Base-by-base conservation (phyloP, 2,329 filamentous ascomycete genomes). In the Cercospora sp. region DNA sequence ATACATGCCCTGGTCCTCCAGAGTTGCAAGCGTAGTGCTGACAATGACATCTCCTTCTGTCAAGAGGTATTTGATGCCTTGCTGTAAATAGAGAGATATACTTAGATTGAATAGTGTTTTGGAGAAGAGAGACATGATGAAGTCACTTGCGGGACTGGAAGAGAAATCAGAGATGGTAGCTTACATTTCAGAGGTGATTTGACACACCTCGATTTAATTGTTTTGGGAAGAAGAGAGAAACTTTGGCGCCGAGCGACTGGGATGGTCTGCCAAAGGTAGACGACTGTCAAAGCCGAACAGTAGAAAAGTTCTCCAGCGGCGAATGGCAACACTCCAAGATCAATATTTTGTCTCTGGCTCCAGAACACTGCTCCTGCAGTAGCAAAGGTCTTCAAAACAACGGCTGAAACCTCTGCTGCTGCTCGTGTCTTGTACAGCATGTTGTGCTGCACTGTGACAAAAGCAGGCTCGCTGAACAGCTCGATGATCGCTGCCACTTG, bases 41-140 rank as follows among this genome's bases (percentile, higher is more conserved):
- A 98, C 88, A 73, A 98, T 87, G 1, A 93, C 93, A 81, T 99
- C 95, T 68, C 94, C 95, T 80, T 98, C 93, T 0, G 95, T 98
- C 63, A 99, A 87, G 63, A 98, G 78, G 78, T 98, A 94, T 80
- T 99, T 99, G 75, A 98, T 88, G 20, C 93, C 81, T 40, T 92
- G 94, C 80, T 99, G 95, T 6, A 93, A 83, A 81, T 93, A 94
- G 78, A 98, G 87, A 75, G 90, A 96, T n/a, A 86, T 84, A 3
- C 91, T 91, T 3, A 98, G 86, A 16, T 86, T 86, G 30, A 95
- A 81, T 1, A 96, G 88, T 1, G 89, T 86, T 10, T 82, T 82
- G 68, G 92, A 91, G 76, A 97, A 92, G 69, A 86, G 86, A 2
- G 84, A 84, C 3, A 85, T 73, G 57, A 87, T 74, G 74, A 89